A percentile compares a stretch with the other conserved stretches of the same genome.
phyloP scores from a whole-genome alignment of 768 basidiomycete genomes.

The Agaricus sinodeliciosus region DNA sequence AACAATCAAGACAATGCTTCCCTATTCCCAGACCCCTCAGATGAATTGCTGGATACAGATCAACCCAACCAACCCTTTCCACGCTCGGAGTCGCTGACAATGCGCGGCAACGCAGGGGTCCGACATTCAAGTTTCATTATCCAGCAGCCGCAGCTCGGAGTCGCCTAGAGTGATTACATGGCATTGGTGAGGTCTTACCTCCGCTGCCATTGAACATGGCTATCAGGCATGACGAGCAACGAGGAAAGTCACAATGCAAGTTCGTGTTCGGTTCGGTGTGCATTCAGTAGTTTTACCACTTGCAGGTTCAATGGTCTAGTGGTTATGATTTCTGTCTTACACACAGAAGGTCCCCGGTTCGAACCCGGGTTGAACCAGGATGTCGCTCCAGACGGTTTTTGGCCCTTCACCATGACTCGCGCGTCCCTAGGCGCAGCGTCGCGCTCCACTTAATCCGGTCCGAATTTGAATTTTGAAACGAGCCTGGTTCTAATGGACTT shows the following conservation, averaged over 20 bases:
- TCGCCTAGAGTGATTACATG: too few species aligned
- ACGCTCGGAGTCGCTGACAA: not conserved
- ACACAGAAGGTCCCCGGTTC: slow-evolving; percentile 32
- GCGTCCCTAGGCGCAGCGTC: too few species aligned
- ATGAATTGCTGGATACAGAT: not conserved
- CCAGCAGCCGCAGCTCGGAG: too few species aligned
- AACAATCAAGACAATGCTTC: not conserved
- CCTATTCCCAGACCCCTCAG: not conserved
- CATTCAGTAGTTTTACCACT: not conserved
- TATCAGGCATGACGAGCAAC: too few species aligned
- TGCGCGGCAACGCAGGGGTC: not conserved
- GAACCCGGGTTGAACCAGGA: slow-evolving; percentile 32
- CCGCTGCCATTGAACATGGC: too few species aligned
- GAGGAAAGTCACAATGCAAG: not conserved
- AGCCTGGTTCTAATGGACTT: too few species aligned
- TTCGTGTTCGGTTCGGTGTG: not conserved
- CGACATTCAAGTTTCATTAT: too few species aligned
- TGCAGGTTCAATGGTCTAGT: slow-evolving; percentile 44
- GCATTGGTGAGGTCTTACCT: too few species aligned
- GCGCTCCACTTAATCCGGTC: too few species aligned
- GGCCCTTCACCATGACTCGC: too few species aligned
- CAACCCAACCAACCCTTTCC: not conserved
- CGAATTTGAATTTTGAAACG: too few species aligned
- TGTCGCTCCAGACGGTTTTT: too few species aligned
- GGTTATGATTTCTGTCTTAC: slow-evolving; percentile 43